Base-by-base conservation (phyloP, 2,329 filamentous ascomycete species). In the Delphinella strobiligena region DNA sequence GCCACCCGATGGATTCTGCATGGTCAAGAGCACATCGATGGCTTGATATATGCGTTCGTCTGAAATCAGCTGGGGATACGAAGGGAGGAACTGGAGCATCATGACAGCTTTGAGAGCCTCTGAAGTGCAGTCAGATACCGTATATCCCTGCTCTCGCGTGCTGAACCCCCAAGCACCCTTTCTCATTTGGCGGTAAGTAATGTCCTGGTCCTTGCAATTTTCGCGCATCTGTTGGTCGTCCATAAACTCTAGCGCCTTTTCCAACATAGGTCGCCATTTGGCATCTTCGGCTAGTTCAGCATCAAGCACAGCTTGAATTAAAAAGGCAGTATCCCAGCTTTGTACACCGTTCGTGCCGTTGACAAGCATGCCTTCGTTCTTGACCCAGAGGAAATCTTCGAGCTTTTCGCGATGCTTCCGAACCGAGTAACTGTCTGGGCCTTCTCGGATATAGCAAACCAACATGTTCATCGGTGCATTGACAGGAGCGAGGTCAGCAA, bases 331-430 rank as follows among this genome's bases (percentile, higher is more conserved):
- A 56, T 98, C 91, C 91, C 91, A 98, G 47, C 79, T 82, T 60
- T 98, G 91, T 1, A 96, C 88, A n/a, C 91, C 91, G 50, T 98
- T 96, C 7, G 91, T 98, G 29, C 91, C 91, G 51, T 95, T 95
- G 61, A 81, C 81, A 35, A 96, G 71, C 84, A 98, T 86, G 4
- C 91, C 91, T 56, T 95, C 88, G 24, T 78, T 61, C 47, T 93
- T 94, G 36, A 98, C 70, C 88, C 91, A 98, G 19, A 98, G 61
- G 45, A 80, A 93, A 52, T 98, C 91, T 32, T 84, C 72, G 10
- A 94, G 61, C 3, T 86, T 76, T 51, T 95, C 84, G 7, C 84
- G 67, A 53, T 95, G 89, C 31, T 81, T 74, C 36, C 74, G 72
- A 19, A 94, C 79, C 0, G 79, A 79, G 49, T 72, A 61, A 1